Evolutionary conservation across 371 early-diverging fungal genomes (phyloP).

Genomic region (Batrachochytrium dendrobatidis): DNA sequence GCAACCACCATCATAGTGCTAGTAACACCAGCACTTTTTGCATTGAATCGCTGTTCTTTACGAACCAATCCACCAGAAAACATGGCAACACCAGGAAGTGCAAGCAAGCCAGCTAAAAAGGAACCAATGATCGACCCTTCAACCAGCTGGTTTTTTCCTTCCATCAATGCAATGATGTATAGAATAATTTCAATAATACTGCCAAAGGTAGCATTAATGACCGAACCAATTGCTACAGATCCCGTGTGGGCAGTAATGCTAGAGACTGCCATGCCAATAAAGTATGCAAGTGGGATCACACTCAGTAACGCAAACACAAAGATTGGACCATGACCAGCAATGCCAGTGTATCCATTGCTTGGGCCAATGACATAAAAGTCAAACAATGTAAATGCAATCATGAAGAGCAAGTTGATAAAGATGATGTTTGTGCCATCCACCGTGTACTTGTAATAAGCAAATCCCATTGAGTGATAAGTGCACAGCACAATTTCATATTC

Average conservation of each 20-base stretch:
- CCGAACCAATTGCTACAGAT: constrained; percentile 80
- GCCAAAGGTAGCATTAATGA: constrained; percentile 96
- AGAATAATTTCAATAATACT: constrained; percentile 92
- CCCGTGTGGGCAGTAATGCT: constrained; percentile 89
- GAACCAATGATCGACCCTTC: constrained; percentile 92
- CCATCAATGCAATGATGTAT: constrained; percentile 78
- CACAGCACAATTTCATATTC: constrained; percentile 39
- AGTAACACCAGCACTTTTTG: constrained; percentile 90
- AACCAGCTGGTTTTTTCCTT: constrained; percentile 80
- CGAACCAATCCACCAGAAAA: constrained; percentile 81
- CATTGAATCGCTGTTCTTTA: constrained; percentile 90
- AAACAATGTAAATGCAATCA: constrained; percentile 58
- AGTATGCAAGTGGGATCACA: constrained; percentile 87
- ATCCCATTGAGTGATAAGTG: constrained; percentile 37
- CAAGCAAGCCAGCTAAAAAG: constrained; percentile 76
- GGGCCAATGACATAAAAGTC: constrained; percentile 67
- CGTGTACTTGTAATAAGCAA: constrained; percentile 63
- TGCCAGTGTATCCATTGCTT: constrained; percentile 35
- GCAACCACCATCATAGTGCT: constrained; percentile 91
- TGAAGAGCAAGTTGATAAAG: constrained; percentile 82
- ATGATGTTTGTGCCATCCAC: constrained; percentile 93
- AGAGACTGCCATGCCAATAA: constrained; percentile 94
- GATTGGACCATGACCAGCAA: constrained; percentile 62
- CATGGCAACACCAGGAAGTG: constrained; percentile 93
- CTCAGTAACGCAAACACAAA: constrained; percentile 75